phyloP scores from a whole-genome alignment of 805 yeast genomes.

The Pichia insulana region DNA sequence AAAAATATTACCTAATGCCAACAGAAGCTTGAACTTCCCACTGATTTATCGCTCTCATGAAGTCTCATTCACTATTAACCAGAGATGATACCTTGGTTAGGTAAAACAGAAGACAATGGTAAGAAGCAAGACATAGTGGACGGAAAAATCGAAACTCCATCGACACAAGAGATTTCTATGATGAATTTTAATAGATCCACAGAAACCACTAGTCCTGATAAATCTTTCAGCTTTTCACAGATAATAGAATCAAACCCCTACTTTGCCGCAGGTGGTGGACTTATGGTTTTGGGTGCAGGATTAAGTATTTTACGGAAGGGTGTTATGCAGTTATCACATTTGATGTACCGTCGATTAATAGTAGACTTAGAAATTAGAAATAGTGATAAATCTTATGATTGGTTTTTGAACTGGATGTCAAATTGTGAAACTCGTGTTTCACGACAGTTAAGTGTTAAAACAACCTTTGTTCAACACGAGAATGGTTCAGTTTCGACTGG shows the following conservation, averaged over 20 bases:
- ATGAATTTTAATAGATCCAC: slow-evolving; percentile 22
- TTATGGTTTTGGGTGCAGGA: slow-evolving; percentile 90
- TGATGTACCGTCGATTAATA: slow-evolving; percentile 72
- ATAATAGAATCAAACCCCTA: slow-evolving; percentile 62
- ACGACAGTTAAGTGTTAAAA: slow-evolving; percentile 84
- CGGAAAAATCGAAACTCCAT: slow-evolving; percentile 9
- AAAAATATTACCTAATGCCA: no score
- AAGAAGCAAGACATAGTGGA: slow-evolving; percentile 1
- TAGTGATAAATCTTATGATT: slow-evolving; percentile 83
- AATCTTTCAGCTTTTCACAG: slow-evolving; percentile 25
- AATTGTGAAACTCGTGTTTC: slow-evolving; percentile 65
- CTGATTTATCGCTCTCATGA: no score
- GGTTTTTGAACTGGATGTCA: slow-evolving; percentile 97
- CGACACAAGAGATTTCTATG: slow-evolving; percentile 39
- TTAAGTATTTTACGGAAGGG: slow-evolving; percentile 72
- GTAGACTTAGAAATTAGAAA: slow-evolving; percentile 92
- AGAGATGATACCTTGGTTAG: no score
- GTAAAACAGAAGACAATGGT: no score
- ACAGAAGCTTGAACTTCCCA: no score
- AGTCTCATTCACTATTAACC: no score
- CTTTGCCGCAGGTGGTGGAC: slow-evolving; percentile 97
- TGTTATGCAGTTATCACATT: slow-evolving; percentile 48
- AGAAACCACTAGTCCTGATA: neutral
- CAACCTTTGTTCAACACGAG: slow-evolving; percentile 78
- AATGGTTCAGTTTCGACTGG: slow-evolving; percentile 85